phyloP scores from a whole-genome alignment of 495 filamentous ascomycete genomes.

The Pyrenula aspistea region DNA sequence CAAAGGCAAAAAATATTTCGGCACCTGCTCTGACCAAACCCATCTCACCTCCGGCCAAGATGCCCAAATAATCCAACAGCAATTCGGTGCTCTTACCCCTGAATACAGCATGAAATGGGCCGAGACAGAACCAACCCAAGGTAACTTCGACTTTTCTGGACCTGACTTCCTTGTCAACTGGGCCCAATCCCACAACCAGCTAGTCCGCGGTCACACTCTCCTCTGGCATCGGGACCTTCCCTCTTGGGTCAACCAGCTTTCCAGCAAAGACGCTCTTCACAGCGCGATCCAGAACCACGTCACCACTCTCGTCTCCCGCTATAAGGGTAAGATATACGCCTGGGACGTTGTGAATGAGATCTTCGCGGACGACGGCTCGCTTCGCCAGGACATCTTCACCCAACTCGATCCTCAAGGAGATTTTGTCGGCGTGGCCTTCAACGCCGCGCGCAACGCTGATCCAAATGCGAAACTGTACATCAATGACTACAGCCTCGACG shows the following conservation, averaged over 20 bases:
- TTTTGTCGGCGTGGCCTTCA: conserved; percentile 48
- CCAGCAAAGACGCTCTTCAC: conserved; percentile 35
- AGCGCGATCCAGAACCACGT: conserved; percentile 47
- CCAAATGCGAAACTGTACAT: conserved; percentile 51
- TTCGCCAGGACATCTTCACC: conserved; percentile 45
- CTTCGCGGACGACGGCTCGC: conserved; percentile 49
- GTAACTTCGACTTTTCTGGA: conserved; percentile 35
- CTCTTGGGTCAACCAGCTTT: conserved; percentile 43
- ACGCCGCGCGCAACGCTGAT: conserved; percentile 45
- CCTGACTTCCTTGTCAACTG: conserved; percentile 50
- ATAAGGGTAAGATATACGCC: conserved; percentile 48
- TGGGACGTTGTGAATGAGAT: conserved; percentile 61
- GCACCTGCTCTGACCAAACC: conserved; percentile 41
- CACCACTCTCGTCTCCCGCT: conserved; percentile 40
- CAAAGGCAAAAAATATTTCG: conserved; percentile 52
- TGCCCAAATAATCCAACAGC: conserved; percentile 40
- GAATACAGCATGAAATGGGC: conserved; percentile 63
- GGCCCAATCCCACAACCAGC: conserved; percentile 40
- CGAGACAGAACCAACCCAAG: conserved; percentile 30
- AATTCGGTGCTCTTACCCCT: conserved; percentile 53
- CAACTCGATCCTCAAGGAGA: conserved; percentile 44
- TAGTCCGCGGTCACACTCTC: conserved; percentile 50
- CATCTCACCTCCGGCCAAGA: conserved; percentile 36
- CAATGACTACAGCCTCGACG: conserved; percentile 56
- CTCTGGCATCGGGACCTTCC: conserved; percentile 57